phyloP scores from a whole-genome alignment of 148 eudicot genomes.

The Chenopodium formosanum region DNA sequence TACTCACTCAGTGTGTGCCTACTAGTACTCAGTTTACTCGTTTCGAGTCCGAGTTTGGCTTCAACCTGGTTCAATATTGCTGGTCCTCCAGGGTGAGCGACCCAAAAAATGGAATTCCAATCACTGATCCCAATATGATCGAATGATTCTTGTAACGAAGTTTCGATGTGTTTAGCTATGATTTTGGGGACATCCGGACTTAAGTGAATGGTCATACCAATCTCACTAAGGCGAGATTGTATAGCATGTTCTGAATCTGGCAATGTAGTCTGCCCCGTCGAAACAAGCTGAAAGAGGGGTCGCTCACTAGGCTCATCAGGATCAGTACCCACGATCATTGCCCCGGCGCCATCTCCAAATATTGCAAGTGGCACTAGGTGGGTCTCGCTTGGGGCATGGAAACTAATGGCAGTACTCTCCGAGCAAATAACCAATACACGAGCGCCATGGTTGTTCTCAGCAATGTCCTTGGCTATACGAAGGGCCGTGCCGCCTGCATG shows the following conservation, averaged over 20 bases:
- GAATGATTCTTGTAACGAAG: no score
- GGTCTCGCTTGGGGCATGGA: not conserved
- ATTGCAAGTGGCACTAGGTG: not conserved
- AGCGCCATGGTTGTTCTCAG: not conserved
- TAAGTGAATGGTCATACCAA: no score
- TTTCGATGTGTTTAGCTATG: no score
- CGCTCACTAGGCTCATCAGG: not conserved
- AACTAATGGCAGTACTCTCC: not conserved
- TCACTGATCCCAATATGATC: no score
- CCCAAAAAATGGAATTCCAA: no score
- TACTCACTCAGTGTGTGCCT: no score
- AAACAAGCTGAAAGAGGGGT: not conserved
- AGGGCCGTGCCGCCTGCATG: not conserved
- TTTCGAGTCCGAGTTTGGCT: no score
- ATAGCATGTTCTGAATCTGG: not conserved
- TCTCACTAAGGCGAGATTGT: not conserved
- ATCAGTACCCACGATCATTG: not conserved
- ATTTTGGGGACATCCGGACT: no score
- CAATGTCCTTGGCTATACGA: not conserved
- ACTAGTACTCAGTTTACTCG: no score
- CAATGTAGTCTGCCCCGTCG: not conserved
- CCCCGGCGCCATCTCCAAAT: not conserved
- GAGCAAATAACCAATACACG: not conserved
- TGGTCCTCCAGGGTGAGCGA: no score
- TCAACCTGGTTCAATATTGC: no score